Evolutionary conservation across 352 stramenopile genomes (phyloP).

Genomic region (Pythium biforme): DNA sequence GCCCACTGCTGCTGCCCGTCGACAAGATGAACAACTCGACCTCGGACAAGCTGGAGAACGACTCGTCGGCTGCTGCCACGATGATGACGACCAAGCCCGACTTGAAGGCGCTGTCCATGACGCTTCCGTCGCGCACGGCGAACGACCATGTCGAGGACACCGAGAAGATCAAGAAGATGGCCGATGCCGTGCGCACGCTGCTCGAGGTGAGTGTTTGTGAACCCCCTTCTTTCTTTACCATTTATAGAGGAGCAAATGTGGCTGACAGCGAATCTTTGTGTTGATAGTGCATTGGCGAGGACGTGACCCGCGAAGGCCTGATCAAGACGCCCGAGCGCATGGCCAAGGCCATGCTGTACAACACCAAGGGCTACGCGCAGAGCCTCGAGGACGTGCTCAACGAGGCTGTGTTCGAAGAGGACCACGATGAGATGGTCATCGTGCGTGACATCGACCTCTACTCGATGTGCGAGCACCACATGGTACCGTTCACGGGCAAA

Average conservation of each 20-base stretch:
- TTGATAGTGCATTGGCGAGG: constrained; percentile 90
- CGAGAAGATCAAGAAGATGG: constrained; percentile 91
- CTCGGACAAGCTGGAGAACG: constrained; percentile 3
- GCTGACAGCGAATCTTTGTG: not conserved
- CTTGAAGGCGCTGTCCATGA: constrained; percentile 61
- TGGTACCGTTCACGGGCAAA: constrained; percentile 99
- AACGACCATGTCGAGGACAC: constrained; percentile 77
- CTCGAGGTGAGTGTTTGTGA: constrained; percentile 84
- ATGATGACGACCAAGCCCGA: constrained; percentile 8
- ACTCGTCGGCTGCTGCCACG: not conserved
- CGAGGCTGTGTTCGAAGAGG: constrained; percentile 97
- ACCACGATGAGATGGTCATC: constrained; percentile 99
- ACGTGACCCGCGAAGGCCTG: constrained; percentile 93
- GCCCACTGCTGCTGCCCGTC: not conserved
- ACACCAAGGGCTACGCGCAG: constrained; percentile 95
- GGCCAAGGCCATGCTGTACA: constrained; percentile 96
- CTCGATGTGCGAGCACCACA: constrained; percentile 99
- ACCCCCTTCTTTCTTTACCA: not conserved
- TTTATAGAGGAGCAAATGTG: too few species aligned
- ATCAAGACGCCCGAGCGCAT: constrained; percentile 96
- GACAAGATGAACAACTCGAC: constrained; percentile 40
- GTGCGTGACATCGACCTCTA: constrained; percentile 99
- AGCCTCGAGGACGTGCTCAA: constrained; percentile 92
- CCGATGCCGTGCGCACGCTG: constrained; percentile 90
- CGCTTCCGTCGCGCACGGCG: constrained; percentile 44